A percentile compares a stretch with the other conserved stretches of the same genome.
phyloP scores from a whole-genome alignment of 345 rosid genomes.

The Rhodamnia argentea region DNA sequence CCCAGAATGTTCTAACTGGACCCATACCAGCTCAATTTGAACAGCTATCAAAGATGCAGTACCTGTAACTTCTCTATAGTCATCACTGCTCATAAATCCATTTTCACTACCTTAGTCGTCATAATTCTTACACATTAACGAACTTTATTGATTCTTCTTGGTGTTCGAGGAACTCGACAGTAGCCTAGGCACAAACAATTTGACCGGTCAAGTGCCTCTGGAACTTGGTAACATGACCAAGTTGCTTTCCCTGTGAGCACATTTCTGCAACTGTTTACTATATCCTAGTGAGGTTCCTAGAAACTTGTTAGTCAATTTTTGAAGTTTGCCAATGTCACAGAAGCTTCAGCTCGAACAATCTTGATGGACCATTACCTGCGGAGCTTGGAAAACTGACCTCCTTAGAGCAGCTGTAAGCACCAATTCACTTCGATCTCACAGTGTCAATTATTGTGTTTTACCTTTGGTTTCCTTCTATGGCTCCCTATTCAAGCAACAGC shows the following conservation, averaged over 20 bases:
- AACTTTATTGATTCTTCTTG: not conserved
- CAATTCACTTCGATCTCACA: not conserved
- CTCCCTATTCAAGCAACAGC: not conserved
- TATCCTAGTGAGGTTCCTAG: not conserved
- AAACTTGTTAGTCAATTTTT: not conserved
- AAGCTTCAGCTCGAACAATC: constrained; percentile 50
- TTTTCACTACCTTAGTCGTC: not conserved
- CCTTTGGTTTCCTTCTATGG: not conserved
- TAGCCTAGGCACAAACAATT: constrained; percentile 53
- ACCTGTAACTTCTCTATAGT: constrained; percentile 28
- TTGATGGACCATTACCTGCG: constrained; percentile 33
- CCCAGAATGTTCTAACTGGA: constrained; percentile 41
- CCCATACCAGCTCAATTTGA: constrained; percentile 36
- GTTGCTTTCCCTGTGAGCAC: constrained; percentile 39
- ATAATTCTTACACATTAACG: not conserved
- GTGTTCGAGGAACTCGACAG: constrained; percentile 21
- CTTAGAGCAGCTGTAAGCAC: constrained; percentile 39
- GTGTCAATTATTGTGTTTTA: not conserved
- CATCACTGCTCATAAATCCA: not conserved
- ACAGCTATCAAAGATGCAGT: constrained; percentile 33
- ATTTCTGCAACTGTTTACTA: not conserved
- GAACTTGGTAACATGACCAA: constrained; percentile 46
- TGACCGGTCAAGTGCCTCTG: constrained; percentile 37
- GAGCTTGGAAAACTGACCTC: constrained; percentile 37
- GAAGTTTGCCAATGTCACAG: constrained; percentile 12